Percentiles rank a stretch among this genome's conserved stretches.
These are phyloP conservation scores for Dioscorea dumetorum DNA, from an alignment of 106 monocot species.

Conservation along the genomic window DNA sequence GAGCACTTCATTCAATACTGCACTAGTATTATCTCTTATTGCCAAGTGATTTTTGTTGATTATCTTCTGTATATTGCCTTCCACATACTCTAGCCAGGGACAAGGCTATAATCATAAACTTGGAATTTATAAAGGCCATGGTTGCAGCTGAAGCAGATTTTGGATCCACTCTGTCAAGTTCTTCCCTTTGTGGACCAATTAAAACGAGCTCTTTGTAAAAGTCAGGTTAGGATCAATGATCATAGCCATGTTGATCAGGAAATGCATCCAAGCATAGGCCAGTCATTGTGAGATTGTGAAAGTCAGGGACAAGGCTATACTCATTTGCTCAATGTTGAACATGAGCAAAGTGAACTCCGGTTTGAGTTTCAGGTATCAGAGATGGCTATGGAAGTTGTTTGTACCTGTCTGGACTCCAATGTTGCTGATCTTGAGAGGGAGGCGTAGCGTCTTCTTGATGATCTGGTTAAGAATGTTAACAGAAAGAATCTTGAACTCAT, in stretches of 20 bases:
- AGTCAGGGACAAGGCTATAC: no score
- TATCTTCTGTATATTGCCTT: background rate
- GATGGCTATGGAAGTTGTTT: slow-evolving; percentile 63
- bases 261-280: background rate
- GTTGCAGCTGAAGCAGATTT: background rate
- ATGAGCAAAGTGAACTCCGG: slow-evolving; percentile 40
- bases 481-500: slow-evolving; percentile 15
- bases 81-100: background rate
- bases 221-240: background rate
- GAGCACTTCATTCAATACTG: background rate
- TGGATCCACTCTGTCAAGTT: background rate
- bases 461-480: slow-evolving; percentile 76
- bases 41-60: background rate
- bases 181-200: background rate
- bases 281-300: background rate
- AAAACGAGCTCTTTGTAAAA: background rate
- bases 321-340: no score
- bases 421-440: slow-evolving; percentile 73
- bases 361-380: slow-evolving; percentile 96
- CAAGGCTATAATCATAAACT: background rate
- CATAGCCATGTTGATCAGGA: background rate
- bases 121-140: slow-evolving; percentile 2
- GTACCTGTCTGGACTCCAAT: slow-evolving; percentile 49
- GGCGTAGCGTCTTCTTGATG: slow-evolving; percentile 81
- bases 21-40: background rate